Percentiles rank a stretch among this genome's conserved stretches.
Conservation (phyloP, 2,329 filamentous ascomycete genomes). For the Nigrograna mackinnonii region DNA sequence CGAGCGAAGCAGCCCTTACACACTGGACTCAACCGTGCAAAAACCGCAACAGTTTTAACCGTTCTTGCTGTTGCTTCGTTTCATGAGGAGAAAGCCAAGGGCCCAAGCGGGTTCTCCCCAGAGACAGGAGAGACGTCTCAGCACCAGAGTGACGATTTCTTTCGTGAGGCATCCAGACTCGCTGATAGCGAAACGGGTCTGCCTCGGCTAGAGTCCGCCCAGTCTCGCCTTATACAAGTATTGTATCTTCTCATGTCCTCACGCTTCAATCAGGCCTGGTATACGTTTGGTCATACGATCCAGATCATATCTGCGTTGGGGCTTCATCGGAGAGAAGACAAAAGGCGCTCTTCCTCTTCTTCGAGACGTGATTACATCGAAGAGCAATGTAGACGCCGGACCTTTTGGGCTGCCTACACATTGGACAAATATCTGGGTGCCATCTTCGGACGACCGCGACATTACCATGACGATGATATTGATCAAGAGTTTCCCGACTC, state of each 20-base stretch:
- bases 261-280: constrained; percentile 63
- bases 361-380: constrained; percentile 46
- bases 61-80: constrained; percentile 52
- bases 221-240: constrained; percentile 59
- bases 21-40: constrained; percentile 46
- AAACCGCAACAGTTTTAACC: constrained; percentile 41
- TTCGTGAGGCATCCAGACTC: constrained; percentile 42
- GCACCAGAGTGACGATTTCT: constrained; percentile 43
- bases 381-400: constrained; percentile 57
- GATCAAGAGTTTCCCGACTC: constrained; percentile 62
- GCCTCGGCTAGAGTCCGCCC: constrained; percentile 58
- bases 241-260: constrained; percentile 61
- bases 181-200: constrained; percentile 53
- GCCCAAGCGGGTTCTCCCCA: constrained; percentile 21
- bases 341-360: constrained; percentile 23
- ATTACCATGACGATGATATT: constrained; percentile 65
- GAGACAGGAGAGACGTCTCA: constrained; percentile 28
- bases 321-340: constrained; percentile 40
- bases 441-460: constrained; percentile 61
- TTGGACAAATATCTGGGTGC: constrained; percentile 65
- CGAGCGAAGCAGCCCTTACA: constrained; percentile 31
- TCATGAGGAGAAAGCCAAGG: constrained; percentile 46
- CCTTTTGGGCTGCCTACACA: constrained; percentile 66
- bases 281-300: constrained; percentile 59
- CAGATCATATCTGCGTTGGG: constrained; percentile 55